These are phyloP conservation scores for Aspergillus terreus DNA, from an alignment of 2,329 filamentous ascomycete genomes.

Conservation along the genomic window DNA sequence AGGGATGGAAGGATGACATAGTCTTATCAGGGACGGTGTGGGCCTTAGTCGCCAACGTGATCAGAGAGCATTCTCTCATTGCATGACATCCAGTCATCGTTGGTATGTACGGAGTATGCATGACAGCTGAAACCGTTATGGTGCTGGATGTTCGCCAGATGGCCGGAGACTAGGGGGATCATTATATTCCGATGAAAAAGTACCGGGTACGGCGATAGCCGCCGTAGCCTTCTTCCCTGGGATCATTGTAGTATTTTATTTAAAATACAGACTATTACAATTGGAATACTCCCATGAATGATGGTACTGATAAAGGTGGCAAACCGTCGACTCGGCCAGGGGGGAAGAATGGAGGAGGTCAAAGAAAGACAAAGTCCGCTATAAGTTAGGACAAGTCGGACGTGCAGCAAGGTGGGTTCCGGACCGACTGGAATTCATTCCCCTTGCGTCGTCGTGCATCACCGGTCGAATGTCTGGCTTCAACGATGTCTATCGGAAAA, in stretches of 20 bases:
- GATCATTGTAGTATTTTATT: too few species aligned
- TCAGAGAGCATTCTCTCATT: neutral
- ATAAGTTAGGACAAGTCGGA: neutral
- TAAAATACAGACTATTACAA: too few species aligned
- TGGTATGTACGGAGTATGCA: neutral
- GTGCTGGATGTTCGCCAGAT: neutral
- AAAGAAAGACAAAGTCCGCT: neutral
- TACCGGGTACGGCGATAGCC: neutral
- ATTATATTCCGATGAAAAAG: neutral
- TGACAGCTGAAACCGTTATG: neutral
- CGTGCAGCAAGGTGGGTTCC: constrained; percentile 15
- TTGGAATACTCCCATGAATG: too few species aligned
- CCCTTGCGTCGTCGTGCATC: constrained; percentile 20
- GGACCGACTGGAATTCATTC: constrained; percentile 12
- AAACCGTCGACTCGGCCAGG: neutral
- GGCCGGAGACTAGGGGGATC: too few species aligned
- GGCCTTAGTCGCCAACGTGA: too few species aligned
- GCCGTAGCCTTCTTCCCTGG: neutral
- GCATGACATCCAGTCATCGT: neutral
- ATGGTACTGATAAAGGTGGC: too few species aligned
- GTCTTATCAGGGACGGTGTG: too few species aligned
- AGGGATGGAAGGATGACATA: neutral
- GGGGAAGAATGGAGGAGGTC: neutral
- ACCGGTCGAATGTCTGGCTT: neutral
- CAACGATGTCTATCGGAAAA: constrained; percentile 7